phyloP scores from a whole-genome alignment of 2,329 filamentous ascomycete species.

The Xylaria sp. region DNA sequence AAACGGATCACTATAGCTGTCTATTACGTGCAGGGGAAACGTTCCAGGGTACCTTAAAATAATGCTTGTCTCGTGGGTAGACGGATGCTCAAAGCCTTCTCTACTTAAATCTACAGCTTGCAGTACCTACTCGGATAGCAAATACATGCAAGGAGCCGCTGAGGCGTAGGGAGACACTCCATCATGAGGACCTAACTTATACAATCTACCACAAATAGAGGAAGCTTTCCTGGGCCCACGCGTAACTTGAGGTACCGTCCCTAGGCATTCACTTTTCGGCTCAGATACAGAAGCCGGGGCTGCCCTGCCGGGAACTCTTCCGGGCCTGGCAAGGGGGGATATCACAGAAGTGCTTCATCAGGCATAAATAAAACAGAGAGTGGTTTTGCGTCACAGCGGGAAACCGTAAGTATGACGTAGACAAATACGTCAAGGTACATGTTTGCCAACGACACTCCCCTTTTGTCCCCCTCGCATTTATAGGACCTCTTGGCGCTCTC shows the following conservation, averaged over 20 bases:
- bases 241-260: not conserved
- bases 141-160: not conserved
- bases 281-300: not conserved
- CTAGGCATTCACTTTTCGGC: not conserved
- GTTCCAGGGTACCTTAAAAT: not conserved
- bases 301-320: not conserved
- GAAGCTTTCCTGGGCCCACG: not conserved
- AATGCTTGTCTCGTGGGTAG: not conserved
- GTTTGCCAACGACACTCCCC: conserved; percentile 5
- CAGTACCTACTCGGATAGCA: not conserved
- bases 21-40: not conserved
- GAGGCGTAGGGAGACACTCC: not conserved
- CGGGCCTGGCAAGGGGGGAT: conserved; percentile 15
- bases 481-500: conserved; percentile 1
- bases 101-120: not conserved
- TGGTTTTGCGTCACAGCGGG: conserved; percentile 16
- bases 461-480: conserved; percentile 1
- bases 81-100: not conserved
- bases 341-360: conserved; percentile 7
- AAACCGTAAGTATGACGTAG: conserved; percentile 25
- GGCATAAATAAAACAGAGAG: conserved; percentile 13
- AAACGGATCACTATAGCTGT: too few relatives aligned
- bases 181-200: not conserved
- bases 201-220: not conserved
- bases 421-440: conserved; percentile 22